phyloP scores from a whole-genome alignment of 305 asterid genomes.

The Plantago coronopus region DNA sequence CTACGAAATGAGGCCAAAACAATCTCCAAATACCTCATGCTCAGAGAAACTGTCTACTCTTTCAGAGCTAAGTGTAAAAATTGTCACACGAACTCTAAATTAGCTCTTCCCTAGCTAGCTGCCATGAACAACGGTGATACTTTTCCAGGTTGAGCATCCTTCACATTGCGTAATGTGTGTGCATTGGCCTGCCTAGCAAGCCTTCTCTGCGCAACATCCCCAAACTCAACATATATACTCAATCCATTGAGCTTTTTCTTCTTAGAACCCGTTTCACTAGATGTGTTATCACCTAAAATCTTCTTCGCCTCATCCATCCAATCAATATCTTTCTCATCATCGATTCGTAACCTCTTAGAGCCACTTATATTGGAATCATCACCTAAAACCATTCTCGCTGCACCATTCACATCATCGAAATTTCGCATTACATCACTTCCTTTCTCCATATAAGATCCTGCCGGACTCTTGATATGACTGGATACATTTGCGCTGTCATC shows the following conservation, averaged over 20 bases:
- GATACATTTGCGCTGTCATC: background rate
- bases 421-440: background rate
- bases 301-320: background rate
- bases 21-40: too few relatives aligned
- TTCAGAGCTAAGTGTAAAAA: too few relatives aligned
- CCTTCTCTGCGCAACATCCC: slow-evolving; percentile 10
- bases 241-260: slow-evolving; percentile 17
- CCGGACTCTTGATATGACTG: background rate
- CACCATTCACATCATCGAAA: too few relatives aligned
- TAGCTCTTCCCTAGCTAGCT: too few relatives aligned
- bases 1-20: too few relatives aligned
- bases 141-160: slow-evolving; percentile 20
- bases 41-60: too few relatives aligned
- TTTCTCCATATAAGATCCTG: slow-evolving; percentile 9
- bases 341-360: background rate
- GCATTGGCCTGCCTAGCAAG: slow-evolving; percentile 9
- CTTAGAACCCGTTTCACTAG: background rate
- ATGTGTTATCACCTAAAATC: background rate
- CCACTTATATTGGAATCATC: too few relatives aligned
- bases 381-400: too few relatives aligned
- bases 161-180: slow-evolving; percentile 15
- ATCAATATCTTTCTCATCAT: slow-evolving; percentile 6
- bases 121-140: background rate
- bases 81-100: too few relatives aligned
- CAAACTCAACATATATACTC: slow-evolving; percentile 8